These are phyloP conservation scores for Hemisphaericaspora xylofermentans DNA, from an alignment of 1,139 yeast genomes.

Conservation along the genomic window DNA sequence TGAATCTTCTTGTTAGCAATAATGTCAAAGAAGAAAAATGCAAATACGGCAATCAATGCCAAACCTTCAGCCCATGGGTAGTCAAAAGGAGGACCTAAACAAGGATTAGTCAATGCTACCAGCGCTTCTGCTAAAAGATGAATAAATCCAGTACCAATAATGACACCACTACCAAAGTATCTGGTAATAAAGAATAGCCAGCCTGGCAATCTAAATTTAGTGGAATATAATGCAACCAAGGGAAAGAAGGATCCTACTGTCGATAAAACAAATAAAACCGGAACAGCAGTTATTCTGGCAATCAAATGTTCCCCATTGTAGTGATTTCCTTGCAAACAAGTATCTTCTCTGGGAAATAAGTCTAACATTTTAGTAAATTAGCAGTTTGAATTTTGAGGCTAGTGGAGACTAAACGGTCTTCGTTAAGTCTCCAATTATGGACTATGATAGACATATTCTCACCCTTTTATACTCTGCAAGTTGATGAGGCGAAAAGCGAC, in stretches of 20 bases:
- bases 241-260: slow-evolving; percentile 35
- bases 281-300: slow-evolving; percentile 30
- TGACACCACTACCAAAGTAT: slow-evolving; percentile 36
- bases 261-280: slow-evolving; percentile 31
- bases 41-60: slow-evolving; percentile 31
- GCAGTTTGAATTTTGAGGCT: background rate
- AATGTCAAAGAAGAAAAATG: slow-evolving; percentile 32
- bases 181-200: slow-evolving; percentile 28
- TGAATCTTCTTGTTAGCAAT: slow-evolving; percentile 25
- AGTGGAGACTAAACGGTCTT: no score
- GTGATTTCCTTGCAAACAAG: slow-evolving; percentile 19
- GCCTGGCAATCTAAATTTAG: slow-evolving; percentile 22
- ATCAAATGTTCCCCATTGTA: slow-evolving; percentile 25
- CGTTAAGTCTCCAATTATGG: no score
- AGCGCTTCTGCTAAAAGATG: slow-evolving; percentile 33
- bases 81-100: slow-evolving; percentile 31
- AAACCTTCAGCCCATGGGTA: slow-evolving; percentile 39
- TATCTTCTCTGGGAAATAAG: slow-evolving; percentile 11
- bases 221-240: slow-evolving; percentile 22
- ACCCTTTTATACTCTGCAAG: background rate
- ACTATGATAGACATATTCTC: no score
- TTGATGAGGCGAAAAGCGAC: no score
- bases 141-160: slow-evolving; percentile 36
- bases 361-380: background rate
- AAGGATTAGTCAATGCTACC: slow-evolving; percentile 23